phyloP scores from a whole-genome alignment of 2,329 filamentous ascomycete genomes.

The Talaromyces sp. region DNA sequence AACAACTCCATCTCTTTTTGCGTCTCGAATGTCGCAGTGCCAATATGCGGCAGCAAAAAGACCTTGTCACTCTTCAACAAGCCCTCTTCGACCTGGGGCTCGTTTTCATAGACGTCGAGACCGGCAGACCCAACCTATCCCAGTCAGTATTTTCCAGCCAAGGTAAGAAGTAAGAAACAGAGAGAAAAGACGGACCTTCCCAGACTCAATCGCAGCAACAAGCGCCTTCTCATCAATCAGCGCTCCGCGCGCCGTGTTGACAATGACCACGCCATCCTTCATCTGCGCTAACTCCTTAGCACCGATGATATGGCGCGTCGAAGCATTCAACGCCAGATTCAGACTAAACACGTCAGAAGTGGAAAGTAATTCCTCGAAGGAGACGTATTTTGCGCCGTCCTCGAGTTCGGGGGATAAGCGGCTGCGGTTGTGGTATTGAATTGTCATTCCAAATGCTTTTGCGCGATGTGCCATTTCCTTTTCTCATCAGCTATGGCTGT shows the following conservation, averaged over 20 bases:
- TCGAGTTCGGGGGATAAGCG: constrained; percentile 42
- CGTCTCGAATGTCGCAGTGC: constrained; percentile 59
- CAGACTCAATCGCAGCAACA: constrained; percentile 43
- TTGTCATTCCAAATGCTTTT: constrained; percentile 46
- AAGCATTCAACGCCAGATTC: constrained; percentile 45
- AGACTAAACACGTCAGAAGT: constrained; percentile 46
- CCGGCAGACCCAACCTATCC: constrained; percentile 41
- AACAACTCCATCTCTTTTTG: constrained; percentile 61
- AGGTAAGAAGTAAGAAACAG: background rate
- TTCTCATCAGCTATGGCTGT: background rate
- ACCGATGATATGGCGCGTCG: constrained; percentile 47
- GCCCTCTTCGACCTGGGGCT: constrained; percentile 48
- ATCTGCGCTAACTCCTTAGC: constrained; percentile 45
- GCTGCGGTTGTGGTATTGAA: constrained; percentile 48
- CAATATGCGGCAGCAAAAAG: constrained; percentile 60
- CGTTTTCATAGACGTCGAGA: constrained; percentile 48
- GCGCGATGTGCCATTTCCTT: constrained; percentile 47
- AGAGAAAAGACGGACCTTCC: constrained; percentile 35
- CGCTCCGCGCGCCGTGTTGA: constrained; percentile 46
- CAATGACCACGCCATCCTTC: constrained; percentile 45
- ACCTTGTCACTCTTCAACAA: constrained; percentile 42
- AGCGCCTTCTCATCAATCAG: constrained; percentile 48
- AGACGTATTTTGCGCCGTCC: constrained; percentile 43
- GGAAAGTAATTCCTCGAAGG: constrained; percentile 47
- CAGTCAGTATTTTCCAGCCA: background rate